phyloP scores from a whole-genome alignment of 2,329 filamentous ascomycete species.

The Coniochaeta hoffmannii region DNA sequence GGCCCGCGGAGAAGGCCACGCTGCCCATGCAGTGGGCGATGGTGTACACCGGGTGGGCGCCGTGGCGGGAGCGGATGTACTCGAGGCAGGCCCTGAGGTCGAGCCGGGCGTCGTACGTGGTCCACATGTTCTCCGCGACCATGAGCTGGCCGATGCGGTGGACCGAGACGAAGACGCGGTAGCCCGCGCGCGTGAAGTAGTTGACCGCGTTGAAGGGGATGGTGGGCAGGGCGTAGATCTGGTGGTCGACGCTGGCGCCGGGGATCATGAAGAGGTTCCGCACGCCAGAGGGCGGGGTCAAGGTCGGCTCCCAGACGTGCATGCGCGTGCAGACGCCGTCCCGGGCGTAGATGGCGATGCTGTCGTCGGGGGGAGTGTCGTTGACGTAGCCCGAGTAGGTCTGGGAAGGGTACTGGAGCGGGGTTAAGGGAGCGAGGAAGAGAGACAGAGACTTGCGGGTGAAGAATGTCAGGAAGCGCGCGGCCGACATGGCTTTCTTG shows the following conservation, averaged over 20 bases:
- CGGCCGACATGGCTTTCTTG: conserved; percentile 34
- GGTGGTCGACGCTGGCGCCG: conserved; percentile 55
- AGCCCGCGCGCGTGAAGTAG: conserved; percentile 53
- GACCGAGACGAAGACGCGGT: conserved; percentile 50
- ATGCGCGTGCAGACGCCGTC: conserved; percentile 47
- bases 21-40: conserved; percentile 59
- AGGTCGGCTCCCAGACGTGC: conserved; percentile 49
- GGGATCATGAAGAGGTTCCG: conserved; percentile 53
- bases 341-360: conserved; percentile 35
- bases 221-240: conserved; percentile 55
- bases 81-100: conserved; percentile 51
- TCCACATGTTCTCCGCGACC: conserved; percentile 44
- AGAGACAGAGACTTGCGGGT: conserved; percentile 43
- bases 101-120: conserved; percentile 51
- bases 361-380: conserved; percentile 34
- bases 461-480: conserved; percentile 49
- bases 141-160: conserved; percentile 50
- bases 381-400: conserved; percentile 45
- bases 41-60: conserved; percentile 39
- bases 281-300: conserved; percentile 17
- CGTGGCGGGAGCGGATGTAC: conserved; percentile 34
- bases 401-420: conserved; percentile 46
- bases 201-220: conserved; percentile 57
- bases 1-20: conserved; percentile 48
- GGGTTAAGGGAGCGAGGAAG: conserved; percentile 46